Evolutionary conservation across 1,284 basidiomycete genomes (phyloP), one percentile per base, ranked within the genome.

Genomic region (Cystobasidium sp.): DNA sequence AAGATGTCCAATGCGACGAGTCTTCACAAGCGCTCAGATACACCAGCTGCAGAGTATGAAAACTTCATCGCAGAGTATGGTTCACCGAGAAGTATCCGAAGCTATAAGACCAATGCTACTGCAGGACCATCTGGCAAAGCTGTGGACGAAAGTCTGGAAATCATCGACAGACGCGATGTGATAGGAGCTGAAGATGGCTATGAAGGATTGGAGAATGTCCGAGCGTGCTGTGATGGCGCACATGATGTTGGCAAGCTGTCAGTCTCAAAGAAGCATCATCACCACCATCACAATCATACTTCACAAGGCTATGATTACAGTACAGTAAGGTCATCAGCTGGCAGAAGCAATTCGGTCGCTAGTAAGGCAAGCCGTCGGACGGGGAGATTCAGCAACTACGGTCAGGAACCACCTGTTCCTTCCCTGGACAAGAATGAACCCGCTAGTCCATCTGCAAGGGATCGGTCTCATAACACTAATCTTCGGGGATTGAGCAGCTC

Each of bases 141-240:
- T 6, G 41, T 53, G 5, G 88, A 90, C 6, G 92, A 92, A 53
- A 86, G 92, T n/a, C 90, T 92, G 56, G 80, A 85, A 69, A 74
- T 84, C 39, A 81, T 84, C 12, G 78, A 80, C 53, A 77, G 81
- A n/a, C 80, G 76, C 4, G 89, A 91, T 80, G 84, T 91, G 20
- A 88, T 92, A 76, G 89, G 88, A 51, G 87, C 87, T 79, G 90
- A 88, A 9, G 89, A 90, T 64, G 92, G 88, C 1, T 99, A 89
- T 81, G 95, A 98, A 79, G 96, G 94, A 0, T 81, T 99, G 59
- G 95, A 97, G 83, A 96, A 97, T 79, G 93, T 96, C 37, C 87
- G 93, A 44, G 81, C 72, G 1, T 78, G 76, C 66, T 78, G 76
- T 49, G 67, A 95, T 82, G 96, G 96, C 37, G 79, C 87, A 86